phyloP scores from a whole-genome alignment of 2,329 filamentous ascomycete genomes.

The Hortaea werneckii region DNA sequence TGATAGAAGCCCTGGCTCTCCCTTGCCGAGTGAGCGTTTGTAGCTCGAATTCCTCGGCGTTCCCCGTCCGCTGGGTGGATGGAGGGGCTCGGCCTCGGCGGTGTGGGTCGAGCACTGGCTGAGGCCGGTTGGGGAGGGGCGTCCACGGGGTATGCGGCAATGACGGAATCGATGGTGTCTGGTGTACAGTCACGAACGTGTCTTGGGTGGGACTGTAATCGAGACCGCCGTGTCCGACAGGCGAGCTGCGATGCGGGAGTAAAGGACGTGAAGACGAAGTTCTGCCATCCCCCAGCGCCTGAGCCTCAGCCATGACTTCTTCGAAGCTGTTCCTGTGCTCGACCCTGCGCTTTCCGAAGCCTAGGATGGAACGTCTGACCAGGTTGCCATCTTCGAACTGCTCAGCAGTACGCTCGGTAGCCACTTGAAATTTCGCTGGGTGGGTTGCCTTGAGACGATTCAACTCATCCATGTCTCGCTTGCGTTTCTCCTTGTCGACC shows the following conservation, averaged over 20 bases:
- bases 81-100: neutral
- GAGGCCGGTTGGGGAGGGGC: neutral
- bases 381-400: neutral
- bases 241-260: neutral
- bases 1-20: constrained; percentile 5
- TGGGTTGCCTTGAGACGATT: neutral
- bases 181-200: neutral
- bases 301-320: neutral
- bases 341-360: neutral
- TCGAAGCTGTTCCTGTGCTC: neutral
- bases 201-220: neutral
- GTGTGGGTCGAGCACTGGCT: neutral
- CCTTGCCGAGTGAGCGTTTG: neutral
- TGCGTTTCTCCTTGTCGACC: neutral
- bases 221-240: neutral
- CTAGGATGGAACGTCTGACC: neutral
- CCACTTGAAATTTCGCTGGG: neutral
- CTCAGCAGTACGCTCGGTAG: neutral
- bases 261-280: neutral
- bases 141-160: neutral
- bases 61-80: neutral
- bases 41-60: constrained; percentile 1
- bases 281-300: neutral
- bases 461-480: neutral
- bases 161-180: neutral